These are phyloP conservation scores for Saccharomycopsis crataegensis DNA, from an alignment of 1,139 yeast genomes.

Conservation along the genomic window DNA sequence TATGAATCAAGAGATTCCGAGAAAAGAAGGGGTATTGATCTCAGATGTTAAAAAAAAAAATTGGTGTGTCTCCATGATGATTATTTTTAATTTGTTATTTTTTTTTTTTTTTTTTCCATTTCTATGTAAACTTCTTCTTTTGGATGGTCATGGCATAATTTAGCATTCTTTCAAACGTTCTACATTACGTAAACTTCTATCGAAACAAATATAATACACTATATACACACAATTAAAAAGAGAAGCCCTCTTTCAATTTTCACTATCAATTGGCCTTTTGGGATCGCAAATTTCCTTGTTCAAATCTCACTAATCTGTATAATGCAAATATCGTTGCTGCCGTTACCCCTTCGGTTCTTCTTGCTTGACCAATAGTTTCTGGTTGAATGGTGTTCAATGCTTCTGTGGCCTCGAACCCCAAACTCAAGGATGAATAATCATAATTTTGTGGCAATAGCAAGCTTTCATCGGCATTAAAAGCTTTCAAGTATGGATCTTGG, in stretches of 20 bases:
- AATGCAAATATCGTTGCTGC: constrained; percentile 76
- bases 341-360: constrained; percentile 89
- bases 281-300: not conserved
- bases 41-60: too few relatives aligned
- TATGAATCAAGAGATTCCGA: constrained; percentile 87
- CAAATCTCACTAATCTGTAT: constrained; percentile 31
- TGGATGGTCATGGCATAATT: too few relatives aligned
- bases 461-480: constrained; percentile 78
- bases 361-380: constrained; percentile 86
- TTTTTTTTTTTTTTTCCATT: too few relatives aligned
- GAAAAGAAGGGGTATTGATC: constrained; percentile 71
- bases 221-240: too few relatives aligned
- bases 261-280: not conserved
- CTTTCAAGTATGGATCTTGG: constrained; percentile 62
- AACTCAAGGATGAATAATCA: constrained; percentile 45
- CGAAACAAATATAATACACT: too few relatives aligned
- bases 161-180: too few relatives aligned
- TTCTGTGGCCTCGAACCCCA: constrained; percentile 71
- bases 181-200: too few relatives aligned
- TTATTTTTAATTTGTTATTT: too few relatives aligned
- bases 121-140: too few relatives aligned
- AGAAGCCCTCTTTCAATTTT: too few relatives aligned
- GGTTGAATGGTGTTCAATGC: constrained; percentile 75
- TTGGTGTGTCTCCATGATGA: too few relatives aligned
- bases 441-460: constrained; percentile 57